Evolutionary conservation across 371 early-diverging fungal species (phyloP), one percentile per base, ranked within the genome.

Genomic region (Basidiobolus meristosporus): DNA sequence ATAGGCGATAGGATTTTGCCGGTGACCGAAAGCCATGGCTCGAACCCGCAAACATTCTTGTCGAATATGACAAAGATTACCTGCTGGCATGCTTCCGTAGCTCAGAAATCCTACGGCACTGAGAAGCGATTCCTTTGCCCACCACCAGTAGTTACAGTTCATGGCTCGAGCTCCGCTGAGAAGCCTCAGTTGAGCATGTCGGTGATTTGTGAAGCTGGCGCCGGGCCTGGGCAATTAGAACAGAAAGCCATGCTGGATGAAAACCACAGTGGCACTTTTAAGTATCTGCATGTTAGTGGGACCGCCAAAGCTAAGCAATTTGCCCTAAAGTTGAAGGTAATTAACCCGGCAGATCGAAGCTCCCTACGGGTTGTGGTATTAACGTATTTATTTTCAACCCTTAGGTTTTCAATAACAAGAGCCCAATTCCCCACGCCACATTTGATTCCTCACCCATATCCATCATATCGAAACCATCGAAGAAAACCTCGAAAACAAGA

Each of bases 41-140:
- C 16, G 3, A 19, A 21, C 6, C 30, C 16, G 20, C 28, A 7
- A 29, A 33, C n/a, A 14, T 19, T 23, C 30, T 31, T 26, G 26
- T 26, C 26, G 26, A 26, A 26, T n/a, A 54, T 54, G 54, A 65
- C 68, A 12, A 69, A 67, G 19, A 60, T 76, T 40, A 65, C 65
- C 28, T 73, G 73, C 43, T 57, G 63, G 26, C 73, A 76, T 52
- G 73, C 75, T 2, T 55, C 70, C 0, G 75, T 76, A 15, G 86
- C 82, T 4, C 86, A 86, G 51, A 86, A 86, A 57, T 82, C 83
- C 2, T 86, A 86, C 48, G 86, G 86, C n/a, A 68, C 73, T 38
- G 86, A 86, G 46, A 83, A 83, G 52, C 67, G 86, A 0, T 85
- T 81, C 48, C 52, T 85, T 21, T 83, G 82, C 51, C 86, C 86